Base-by-base conservation (phyloP, 2,329 filamentous ascomycete genomes). In the Cryphonectria japonica region DNA sequence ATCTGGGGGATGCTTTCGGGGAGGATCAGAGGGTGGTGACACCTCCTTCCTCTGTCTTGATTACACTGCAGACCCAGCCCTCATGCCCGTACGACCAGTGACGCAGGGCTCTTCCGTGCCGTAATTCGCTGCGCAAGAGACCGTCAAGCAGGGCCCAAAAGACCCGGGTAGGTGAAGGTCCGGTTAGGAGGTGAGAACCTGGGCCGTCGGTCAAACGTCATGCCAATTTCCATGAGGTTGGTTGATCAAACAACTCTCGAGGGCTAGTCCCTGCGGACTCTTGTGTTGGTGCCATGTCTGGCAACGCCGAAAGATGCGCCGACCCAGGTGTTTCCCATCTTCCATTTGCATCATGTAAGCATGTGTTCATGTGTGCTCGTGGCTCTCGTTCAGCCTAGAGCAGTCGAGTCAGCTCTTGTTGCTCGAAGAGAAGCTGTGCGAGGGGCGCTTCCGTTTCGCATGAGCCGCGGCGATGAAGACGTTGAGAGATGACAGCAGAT, bases 231-330 rank as follows among this genome's bases (percentile, higher is more conserved):
- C 14, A 32, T 32, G n/a, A 59, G 32, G 14, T 34, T 59, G 46
- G 46, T 50, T 46, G 46, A 50, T n/a, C 46, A 50, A 29, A 59
- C 6, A 29, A 19, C 14, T 13, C 54, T 59, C 26, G 16, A 64
- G 26, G 61, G 61, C 61, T 43, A 26, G 61, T 64, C 34, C 37
- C 39, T 43, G 37, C 26, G 60, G 29, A 34, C 11, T 64, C 11
- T 29, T 64, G 39, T 62, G 34, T 13, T 39, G 61, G 61, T 64
- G 61, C 61, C 26, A 64, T 39, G 37, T 64, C 6, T 46, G n/a
- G 39, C 61, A 64, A 26, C 39, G 61, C 61, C 61, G 61, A 64
- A 39, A 64, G 37, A 64, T 41, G 61, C 61, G 39, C 61, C 61
- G 61, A 41, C 61, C 39, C 32, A 29, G 61, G 60, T 43, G 34